Conservation (phyloP, 2,329 filamentous ascomycete genomes). For the Curvularia sp. region DNA sequence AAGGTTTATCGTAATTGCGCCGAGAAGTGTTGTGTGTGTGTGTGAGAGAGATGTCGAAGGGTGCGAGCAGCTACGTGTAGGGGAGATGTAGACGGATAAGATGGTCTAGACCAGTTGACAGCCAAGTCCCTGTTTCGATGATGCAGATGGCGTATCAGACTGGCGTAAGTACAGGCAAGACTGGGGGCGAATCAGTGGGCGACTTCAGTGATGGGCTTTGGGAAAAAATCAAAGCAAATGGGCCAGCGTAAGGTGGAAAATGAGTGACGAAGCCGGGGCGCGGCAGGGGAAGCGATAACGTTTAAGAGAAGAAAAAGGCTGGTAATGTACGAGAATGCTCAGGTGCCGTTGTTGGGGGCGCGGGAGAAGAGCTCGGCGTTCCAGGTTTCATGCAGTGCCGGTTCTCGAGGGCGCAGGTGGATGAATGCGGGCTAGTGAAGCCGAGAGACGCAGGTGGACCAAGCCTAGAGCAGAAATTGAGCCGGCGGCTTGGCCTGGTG, state of each 20-base stretch:
- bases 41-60: constrained; percentile 15
- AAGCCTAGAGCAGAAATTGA: constrained; percentile 26
- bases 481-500: constrained; percentile 19
- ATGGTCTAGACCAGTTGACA: constrained; percentile 20
- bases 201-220: constrained; percentile 6
- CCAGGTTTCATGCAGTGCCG: constrained; percentile 24
- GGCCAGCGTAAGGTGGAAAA: constrained; percentile 1
- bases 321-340: constrained; percentile 17
- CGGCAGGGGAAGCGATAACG: constrained; percentile 4
- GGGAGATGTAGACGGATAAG: constrained; percentile 28
- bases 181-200: not conserved
- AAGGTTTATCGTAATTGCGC: constrained; percentile 12
- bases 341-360: constrained; percentile 25
- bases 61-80: constrained; percentile 19
- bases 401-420: constrained; percentile 29
- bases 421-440: constrained; percentile 19
- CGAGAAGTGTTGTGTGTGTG: constrained; percentile 17
- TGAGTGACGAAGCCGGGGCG: constrained; percentile 9
- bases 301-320: constrained; percentile 22
- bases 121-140: constrained; percentile 34
- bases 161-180: constrained; percentile 8
- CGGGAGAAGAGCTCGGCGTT: constrained; percentile 19
- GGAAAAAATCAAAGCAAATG: not conserved
- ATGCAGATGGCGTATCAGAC: constrained; percentile 31
- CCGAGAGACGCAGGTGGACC: constrained; percentile 23